Evolutionary conservation across 1,284 basidiomycete species (phyloP).

Genomic region (Boletus smithii): DNA sequence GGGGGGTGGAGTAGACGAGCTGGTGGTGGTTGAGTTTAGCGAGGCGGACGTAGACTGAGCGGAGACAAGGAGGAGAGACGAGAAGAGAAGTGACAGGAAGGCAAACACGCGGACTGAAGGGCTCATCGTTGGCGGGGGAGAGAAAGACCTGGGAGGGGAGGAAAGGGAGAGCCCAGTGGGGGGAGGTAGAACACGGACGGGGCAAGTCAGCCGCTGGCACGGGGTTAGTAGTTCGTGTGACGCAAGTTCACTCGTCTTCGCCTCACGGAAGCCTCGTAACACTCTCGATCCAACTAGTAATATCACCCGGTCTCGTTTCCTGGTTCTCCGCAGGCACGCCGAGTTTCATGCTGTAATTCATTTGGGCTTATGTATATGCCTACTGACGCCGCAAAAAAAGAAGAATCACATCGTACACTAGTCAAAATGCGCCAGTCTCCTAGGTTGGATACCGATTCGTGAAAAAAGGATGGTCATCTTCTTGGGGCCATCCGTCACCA

Average conservation of each 20-base stretch:
- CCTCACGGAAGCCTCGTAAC: background rate
- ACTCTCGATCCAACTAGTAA: no score
- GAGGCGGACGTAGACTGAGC: slow-evolving; percentile 25
- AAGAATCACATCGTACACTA: slow-evolving; percentile 15
- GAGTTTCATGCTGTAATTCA: slow-evolving; percentile 16
- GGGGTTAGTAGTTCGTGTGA: slow-evolving; percentile 13
- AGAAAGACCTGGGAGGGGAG: background rate
- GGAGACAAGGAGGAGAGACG: slow-evolving; percentile 20
- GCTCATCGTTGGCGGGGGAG: slow-evolving; percentile 18
- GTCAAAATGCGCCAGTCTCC: slow-evolving; percentile 46
- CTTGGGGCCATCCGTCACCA: slow-evolving; percentile 37
- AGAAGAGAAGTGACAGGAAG: slow-evolving; percentile 24
- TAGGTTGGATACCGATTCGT: slow-evolving; percentile 39
- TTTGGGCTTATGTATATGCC: slow-evolving; percentile 7
- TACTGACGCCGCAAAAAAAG: background rate
- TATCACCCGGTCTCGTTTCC: slow-evolving; percentile 8
- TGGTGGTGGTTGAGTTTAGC: slow-evolving; percentile 10
- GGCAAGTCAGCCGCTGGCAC: slow-evolving; percentile 32
- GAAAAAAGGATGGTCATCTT: slow-evolving; percentile 48
- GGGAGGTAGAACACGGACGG: background rate
- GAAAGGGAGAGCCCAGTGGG: background rate
- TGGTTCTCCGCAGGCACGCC: slow-evolving; percentile 23
- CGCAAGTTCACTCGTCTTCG: slow-evolving; percentile 13
- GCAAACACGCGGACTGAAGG: slow-evolving; percentile 1
- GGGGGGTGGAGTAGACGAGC: slow-evolving; percentile 11